Conservation (phyloP, 305 asterid genomes). For the Plantago lanceolata region DNA sequence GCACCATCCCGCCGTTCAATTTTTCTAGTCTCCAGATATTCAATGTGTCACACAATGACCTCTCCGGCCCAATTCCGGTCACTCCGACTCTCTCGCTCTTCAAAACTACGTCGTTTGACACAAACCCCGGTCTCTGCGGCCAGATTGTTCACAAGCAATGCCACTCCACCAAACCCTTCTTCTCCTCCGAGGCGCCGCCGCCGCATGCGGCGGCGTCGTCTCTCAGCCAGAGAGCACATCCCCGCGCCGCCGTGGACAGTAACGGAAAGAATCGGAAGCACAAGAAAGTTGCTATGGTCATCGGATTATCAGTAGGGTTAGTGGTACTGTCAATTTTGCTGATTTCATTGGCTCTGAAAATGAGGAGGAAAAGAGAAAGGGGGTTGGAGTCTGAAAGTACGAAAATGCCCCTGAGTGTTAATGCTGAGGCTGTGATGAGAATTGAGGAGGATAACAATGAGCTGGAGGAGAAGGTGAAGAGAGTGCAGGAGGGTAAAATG, state of each 20-base stretch:
- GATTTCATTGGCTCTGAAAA: constrained; percentile 29
- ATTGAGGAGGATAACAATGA: constrained; percentile 68
- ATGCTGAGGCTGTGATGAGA: constrained; percentile 57
- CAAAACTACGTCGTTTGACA: constrained; percentile 42
- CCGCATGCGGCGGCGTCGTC: constrained; percentile 24
- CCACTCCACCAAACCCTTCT: constrained; percentile 47
- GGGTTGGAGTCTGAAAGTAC: constrained; percentile 17
- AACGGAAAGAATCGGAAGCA: constrained; percentile 19
- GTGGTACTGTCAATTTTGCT: constrained; percentile 29
- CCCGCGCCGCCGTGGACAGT: constrained; percentile 24
- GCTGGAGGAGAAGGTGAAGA: constrained; percentile 63
- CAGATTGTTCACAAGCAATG: constrained; percentile 57
- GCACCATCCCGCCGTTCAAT: constrained; percentile 71
- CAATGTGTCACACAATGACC: constrained; percentile 64
- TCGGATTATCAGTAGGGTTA: constrained; percentile 44
- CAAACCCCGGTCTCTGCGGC: constrained; percentile 67
- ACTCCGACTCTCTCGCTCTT: constrained; percentile 57
- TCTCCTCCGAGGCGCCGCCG: constrained; percentile 34
- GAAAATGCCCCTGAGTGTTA: constrained; percentile 40
- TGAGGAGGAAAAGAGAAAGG: constrained; percentile 23
- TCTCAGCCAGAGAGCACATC: constrained; percentile 36
- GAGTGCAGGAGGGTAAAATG: constrained; percentile 50
- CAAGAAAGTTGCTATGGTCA: constrained; percentile 34
- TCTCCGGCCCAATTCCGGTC: constrained; percentile 64
- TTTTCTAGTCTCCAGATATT: constrained; percentile 48